These are phyloP conservation scores for Anastatica hierochuntica DNA, from an alignment of 345 rosid species.

Conservation along the genomic window DNA sequence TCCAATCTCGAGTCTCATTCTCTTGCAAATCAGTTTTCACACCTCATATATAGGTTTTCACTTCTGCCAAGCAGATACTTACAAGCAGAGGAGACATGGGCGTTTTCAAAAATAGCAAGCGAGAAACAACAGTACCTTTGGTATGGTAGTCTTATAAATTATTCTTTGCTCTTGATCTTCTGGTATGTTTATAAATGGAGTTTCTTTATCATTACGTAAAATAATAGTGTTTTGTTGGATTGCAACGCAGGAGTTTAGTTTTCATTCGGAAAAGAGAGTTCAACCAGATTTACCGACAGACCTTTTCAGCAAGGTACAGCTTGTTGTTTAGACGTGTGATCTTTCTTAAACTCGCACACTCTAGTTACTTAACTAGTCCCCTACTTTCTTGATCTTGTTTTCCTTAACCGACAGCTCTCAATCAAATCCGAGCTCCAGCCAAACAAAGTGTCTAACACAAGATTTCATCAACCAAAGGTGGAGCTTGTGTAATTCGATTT, in stretches of 20 bases:
- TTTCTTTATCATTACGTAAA: not conserved
- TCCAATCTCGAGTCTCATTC: not conserved
- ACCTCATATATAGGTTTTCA: not conserved
- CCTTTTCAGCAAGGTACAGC: slow-evolving; percentile 70
- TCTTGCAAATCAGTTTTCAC: not conserved
- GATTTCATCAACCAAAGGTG: slow-evolving; percentile 52
- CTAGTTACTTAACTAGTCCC: too few relatives aligned
- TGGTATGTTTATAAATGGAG: not conserved
- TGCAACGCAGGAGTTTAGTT: slow-evolving; percentile 53
- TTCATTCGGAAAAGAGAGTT: slow-evolving; percentile 44
- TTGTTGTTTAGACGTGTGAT: too few relatives aligned
- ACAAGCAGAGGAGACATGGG: slow-evolving; percentile 62
- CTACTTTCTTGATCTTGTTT: too few relatives aligned
- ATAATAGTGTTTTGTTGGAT: not conserved
- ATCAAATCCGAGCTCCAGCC: slow-evolving; percentile 49
- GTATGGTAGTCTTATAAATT: too few relatives aligned
- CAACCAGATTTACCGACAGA: slow-evolving; percentile 57
- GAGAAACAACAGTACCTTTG: slow-evolving; percentile 59
- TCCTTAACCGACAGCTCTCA: slow-evolving; percentile 41
- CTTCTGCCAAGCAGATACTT: slow-evolving; percentile 38
- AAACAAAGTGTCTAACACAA: slow-evolving; percentile 34
- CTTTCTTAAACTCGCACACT: too few relatives aligned
- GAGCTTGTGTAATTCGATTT: slow-evolving; percentile 7
- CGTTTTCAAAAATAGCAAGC: slow-evolving; percentile 52
- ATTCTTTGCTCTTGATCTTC: too few relatives aligned